These are phyloP conservation scores for Onygena corvina DNA, from an alignment of 2,329 filamentous ascomycete species.

Conservation along the genomic window DNA sequence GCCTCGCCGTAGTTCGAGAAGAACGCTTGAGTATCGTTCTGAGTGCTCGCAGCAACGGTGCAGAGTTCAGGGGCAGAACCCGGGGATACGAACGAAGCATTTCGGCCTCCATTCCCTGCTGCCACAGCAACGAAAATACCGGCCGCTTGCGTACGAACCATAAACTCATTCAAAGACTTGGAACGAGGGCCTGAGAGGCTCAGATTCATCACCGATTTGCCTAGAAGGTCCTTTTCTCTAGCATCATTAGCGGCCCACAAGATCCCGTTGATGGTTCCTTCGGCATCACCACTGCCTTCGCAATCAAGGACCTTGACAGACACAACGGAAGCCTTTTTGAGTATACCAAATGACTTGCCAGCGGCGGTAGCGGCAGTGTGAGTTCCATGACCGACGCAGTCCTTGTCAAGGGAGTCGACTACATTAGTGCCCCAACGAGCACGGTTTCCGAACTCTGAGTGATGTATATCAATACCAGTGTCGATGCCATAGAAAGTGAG, in stretches of 20 bases:
- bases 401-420: conserved; percentile 15
- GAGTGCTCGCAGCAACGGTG: conserved; percentile 32
- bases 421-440: conserved; percentile 28
- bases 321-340: conserved; percentile 28
- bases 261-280: conserved; percentile 41
- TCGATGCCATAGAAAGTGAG: conserved; percentile 30
- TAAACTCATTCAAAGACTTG: conserved; percentile 30
- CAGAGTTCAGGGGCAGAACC: conserved; percentile 29
- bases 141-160: conserved; percentile 24
- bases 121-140: conserved; percentile 33
- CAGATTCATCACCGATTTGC: conserved; percentile 28
- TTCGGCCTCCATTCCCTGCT: conserved; percentile 30
- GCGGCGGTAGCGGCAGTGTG: conserved; percentile 31
- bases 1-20: conserved; percentile 37
- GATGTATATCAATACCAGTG: conserved; percentile 26
- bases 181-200: conserved; percentile 27
- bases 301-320: conserved; percentile 42
- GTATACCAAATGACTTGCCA: conserved; percentile 27
- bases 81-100: conserved; percentile 23
- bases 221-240: conserved; percentile 20
- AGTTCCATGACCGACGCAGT: conserved; percentile 30
- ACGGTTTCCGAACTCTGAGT: conserved; percentile 29
- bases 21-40: conserved; percentile 23
- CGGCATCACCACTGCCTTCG: conserved; percentile 35
- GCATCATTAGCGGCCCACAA: conserved; percentile 28